These are phyloP conservation scores for Kickxella alabastrina DNA, from an alignment of 192 early-diverging fungal genomes.

Conservation along the genomic window DNA sequence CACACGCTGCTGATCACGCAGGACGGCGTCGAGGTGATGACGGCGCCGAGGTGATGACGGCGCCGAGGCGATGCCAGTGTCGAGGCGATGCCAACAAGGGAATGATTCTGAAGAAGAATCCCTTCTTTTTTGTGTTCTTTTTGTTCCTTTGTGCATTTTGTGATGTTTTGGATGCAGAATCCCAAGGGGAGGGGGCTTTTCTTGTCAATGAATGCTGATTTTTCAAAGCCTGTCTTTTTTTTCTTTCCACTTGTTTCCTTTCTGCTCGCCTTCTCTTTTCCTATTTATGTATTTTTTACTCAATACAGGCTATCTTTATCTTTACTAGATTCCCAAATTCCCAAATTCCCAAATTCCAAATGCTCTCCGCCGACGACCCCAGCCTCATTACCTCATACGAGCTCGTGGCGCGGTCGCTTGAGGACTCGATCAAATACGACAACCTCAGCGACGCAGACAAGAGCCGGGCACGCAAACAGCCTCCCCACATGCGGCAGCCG, in stretches of 20 bases:
- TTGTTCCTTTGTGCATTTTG: neutral
- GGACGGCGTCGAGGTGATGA: constrained; percentile 65
- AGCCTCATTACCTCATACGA: constrained; percentile 43
- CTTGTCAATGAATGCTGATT: no score
- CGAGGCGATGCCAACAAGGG: constrained; percentile 55
- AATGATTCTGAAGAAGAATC: neutral
- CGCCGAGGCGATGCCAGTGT: constrained; percentile 54
- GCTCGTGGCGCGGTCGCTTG: constrained; percentile 40
- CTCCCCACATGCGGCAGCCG: neutral
- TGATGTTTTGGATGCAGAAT: no score
- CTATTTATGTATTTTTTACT: neutral
- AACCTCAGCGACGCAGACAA: constrained; percentile 50
- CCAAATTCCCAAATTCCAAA: no score
- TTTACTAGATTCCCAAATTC: no score
- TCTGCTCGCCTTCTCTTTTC: neutral
- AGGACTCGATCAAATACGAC: constrained; percentile 47
- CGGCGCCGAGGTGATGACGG: constrained; percentile 57
- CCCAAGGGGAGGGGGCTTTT: no score
- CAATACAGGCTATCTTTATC: no score
- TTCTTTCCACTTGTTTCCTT: neutral
- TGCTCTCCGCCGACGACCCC: constrained; percentile 21
- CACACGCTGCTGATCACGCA: constrained; percentile 69
- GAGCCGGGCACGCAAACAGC: constrained; percentile 47
- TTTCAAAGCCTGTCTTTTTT: no score
- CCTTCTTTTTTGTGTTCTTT: neutral